These are phyloP conservation scores for Acer saccharum DNA, from an alignment of 345 rosid genomes.

Conservation along the genomic window DNA sequence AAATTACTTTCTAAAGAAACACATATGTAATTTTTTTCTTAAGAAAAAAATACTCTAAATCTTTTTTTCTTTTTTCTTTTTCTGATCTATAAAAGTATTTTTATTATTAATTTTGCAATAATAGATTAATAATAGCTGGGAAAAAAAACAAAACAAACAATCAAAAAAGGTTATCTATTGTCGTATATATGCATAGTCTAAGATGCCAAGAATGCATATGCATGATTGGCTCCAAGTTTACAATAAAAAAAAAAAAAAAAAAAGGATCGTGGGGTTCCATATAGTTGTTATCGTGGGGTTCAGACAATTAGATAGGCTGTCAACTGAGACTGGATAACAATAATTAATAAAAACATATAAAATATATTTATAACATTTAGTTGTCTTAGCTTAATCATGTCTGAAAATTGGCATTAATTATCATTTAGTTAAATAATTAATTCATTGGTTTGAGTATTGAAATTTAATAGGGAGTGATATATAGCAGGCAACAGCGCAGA, in stretches of 20 bases:
- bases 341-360: no score
- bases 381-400: not conserved
- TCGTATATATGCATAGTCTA: no score
- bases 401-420: not conserved
- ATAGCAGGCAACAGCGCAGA: not conserved
- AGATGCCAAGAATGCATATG: not conserved
- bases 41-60: no score
- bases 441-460: not conserved
- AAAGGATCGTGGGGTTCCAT: not conserved
- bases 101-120: no score
- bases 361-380: not conserved
- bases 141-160: no score
- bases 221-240: not conserved
- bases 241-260: not conserved
- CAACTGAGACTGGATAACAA: not conserved
- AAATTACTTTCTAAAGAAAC: no score
- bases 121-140: no score
- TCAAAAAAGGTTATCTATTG: no score
- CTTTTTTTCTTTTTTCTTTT: no score
- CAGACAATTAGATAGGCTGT: not conserved
- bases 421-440: no score
- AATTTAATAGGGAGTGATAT: not conserved
- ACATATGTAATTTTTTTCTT: no score
- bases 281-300: not conserved
- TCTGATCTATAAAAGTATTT: no score